Evolutionary conservation across 345 rosid species (phyloP).

Genomic region (Eucalyptus tenuipes): DNA sequence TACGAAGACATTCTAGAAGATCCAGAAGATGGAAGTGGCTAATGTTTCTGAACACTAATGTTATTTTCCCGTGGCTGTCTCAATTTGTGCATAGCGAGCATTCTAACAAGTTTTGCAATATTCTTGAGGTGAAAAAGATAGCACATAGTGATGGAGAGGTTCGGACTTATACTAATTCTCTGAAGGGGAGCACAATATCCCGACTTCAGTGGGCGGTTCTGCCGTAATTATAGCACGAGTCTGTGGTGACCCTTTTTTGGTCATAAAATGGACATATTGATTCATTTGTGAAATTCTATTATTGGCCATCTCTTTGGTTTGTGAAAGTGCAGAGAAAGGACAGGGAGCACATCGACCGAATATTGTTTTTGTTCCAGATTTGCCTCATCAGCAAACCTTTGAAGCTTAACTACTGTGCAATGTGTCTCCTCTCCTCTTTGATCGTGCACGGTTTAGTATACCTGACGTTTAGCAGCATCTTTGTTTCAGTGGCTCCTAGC

Average conservation of each 20-base stretch:
- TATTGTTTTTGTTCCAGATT: neutral
- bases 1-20: constrained; percentile 43
- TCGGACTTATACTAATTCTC: neutral
- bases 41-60: neutral
- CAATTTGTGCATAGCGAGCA: neutral
- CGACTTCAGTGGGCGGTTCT: neutral
- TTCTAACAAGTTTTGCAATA: neutral
- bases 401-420: neutral
- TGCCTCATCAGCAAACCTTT: neutral
- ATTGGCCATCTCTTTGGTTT: neutral
- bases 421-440: neutral
- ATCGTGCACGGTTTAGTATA: neutral
- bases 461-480: neutral
- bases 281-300: neutral
- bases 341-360: neutral
- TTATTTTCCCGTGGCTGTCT: neutral
- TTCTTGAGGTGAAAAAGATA: neutral
- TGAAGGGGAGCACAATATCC: neutral
- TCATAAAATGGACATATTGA: neutral
- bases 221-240: neutral
- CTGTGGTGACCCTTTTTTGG: neutral
- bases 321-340: neutral
- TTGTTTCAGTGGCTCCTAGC: neutral
- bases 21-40: neutral
- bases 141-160: neutral